A percentile compares a stretch with the other conserved stretches of the same genome.
Conservation (phyloP, 192 early-diverging fungal species). For the Coemansia sp. region DNA sequence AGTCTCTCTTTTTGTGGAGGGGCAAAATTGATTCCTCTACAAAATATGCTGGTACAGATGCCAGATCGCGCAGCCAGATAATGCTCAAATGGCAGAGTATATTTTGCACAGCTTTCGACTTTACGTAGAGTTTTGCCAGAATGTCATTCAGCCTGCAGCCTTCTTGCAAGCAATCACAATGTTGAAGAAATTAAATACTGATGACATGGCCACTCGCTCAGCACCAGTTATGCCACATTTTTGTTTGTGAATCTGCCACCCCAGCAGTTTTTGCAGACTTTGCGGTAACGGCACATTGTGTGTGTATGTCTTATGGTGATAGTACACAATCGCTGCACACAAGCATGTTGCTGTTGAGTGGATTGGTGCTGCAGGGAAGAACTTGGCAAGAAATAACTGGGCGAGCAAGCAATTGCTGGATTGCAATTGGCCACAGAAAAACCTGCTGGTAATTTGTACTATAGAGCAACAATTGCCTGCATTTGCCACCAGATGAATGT, state of each 20-base stretch:
- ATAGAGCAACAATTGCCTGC: neutral
- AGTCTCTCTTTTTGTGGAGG: conserved; percentile 8
- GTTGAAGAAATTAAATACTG: neutral
- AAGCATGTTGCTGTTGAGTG: too few relatives aligned
- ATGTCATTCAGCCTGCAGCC: neutral
- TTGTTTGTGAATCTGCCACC: too few relatives aligned
- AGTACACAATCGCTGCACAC: too few relatives aligned
- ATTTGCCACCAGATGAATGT: neutral
- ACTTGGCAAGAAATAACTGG: too few relatives aligned
- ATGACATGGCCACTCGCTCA: neutral
- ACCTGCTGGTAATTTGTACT: neutral
- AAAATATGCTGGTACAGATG: conserved; percentile 4
- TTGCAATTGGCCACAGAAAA: neutral
- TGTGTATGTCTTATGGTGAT: too few relatives aligned
- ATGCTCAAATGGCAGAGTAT: conserved; percentile 6
- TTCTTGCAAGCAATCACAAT: neutral
- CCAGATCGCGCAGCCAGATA: conserved; percentile 5
- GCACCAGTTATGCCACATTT: too few relatives aligned
- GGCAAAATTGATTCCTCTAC: conserved; percentile 6
- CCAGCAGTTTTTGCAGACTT: too few relatives aligned
- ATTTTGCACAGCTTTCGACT: neutral
- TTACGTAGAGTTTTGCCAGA: neutral
- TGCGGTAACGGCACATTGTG: too few relatives aligned
- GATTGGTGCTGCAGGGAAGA: too few relatives aligned
- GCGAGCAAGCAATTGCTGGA: neutral